Evolutionary conservation across 345 rosid genomes (phyloP), one percentile per base, ranked within the genome.

Genomic region (Eucalyptus coolabah): DNA sequence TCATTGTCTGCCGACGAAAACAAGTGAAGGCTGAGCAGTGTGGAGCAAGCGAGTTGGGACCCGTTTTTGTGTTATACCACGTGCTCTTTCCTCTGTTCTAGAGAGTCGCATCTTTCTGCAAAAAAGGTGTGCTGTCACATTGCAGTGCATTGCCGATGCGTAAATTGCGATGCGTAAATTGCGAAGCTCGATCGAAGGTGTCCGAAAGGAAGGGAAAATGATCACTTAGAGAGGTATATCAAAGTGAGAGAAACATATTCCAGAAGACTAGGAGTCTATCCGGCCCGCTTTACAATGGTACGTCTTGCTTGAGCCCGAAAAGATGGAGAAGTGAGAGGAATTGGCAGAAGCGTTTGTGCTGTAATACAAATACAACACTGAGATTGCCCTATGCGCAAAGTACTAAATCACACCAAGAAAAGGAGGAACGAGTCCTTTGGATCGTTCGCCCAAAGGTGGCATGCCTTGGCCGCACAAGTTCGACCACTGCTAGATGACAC

Each of bases 351-450:
- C 72, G 16, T 30, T n/a, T 32, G 34, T 15, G 17, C 9, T 65
- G 0, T 3, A n/a, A 2, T 65, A n/a, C 34, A 65, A 65, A 16
- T 65, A n/a, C 18, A 51, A 65, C 37, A 15, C 37, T 30, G 72
- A 30, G 14, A 30, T 65, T 30, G 37, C n/a, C 37, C 72, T 0
- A 65, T 0, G 18, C 0, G 72, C 8, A 16, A 30, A 15, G 9
- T 30, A 30, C 37, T 65, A 4, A 16, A 15, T 63, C 3, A 0
- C 2, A 63, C 5, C 7, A 2, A 14, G 17, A 63, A 65, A 16
- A n/a, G 32, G 18, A 65, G 18, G 72, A 30, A 15, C 3, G 19
- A 65, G 16, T 30, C 72, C 16, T 65, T 65, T 4, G 7, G 72
- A 30, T 30, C 3, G 9, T 65, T 65, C 8, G 1, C 72, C 37